Evolutionary conservation across 192 early-diverging fungal species (phyloP).

Genomic region (Entophlyctis luteolus): DNA sequence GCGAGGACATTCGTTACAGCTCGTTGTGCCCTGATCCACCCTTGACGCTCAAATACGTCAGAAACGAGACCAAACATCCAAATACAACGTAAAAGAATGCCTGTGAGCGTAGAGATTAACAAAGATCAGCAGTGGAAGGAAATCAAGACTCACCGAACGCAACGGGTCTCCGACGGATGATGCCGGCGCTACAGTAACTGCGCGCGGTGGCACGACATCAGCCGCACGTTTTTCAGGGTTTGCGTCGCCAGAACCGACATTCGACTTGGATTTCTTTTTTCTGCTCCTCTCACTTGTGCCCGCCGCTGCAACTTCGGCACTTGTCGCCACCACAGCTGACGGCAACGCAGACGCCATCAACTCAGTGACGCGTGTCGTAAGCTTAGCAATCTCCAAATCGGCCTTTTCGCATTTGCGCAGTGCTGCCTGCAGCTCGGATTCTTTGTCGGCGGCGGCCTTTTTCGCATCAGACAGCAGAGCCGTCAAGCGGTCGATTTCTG

Average conservation of each 20-base stretch:
- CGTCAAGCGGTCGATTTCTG: too few relatives aligned
- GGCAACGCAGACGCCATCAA: background rate
- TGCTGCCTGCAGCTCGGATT: background rate
- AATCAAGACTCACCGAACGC: background rate
- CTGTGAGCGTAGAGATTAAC: too few relatives aligned
- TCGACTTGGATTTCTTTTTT: background rate
- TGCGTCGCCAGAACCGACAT: background rate
- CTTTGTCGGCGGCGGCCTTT: too few relatives aligned
- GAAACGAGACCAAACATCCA: background rate
- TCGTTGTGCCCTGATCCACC: too few relatives aligned
- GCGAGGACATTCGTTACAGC: too few relatives aligned
- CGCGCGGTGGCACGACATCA: background rate
- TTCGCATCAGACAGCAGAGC: too few relatives aligned
- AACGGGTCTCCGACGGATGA: background rate
- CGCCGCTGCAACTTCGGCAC: background rate
- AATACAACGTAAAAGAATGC: conserved; percentile 13
- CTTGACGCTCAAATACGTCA: conserved; percentile 1
- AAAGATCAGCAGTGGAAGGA: too few relatives aligned
- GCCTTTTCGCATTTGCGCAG: background rate
- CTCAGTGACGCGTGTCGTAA: background rate
- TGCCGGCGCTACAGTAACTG: background rate
- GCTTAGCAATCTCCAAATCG: background rate
- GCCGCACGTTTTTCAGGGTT: background rate
- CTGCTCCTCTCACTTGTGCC: background rate
- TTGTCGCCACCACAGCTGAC: background rate